Conservation (phyloP, 768 basidiomycete genomes). For the Trametes sanguinea region DNA sequence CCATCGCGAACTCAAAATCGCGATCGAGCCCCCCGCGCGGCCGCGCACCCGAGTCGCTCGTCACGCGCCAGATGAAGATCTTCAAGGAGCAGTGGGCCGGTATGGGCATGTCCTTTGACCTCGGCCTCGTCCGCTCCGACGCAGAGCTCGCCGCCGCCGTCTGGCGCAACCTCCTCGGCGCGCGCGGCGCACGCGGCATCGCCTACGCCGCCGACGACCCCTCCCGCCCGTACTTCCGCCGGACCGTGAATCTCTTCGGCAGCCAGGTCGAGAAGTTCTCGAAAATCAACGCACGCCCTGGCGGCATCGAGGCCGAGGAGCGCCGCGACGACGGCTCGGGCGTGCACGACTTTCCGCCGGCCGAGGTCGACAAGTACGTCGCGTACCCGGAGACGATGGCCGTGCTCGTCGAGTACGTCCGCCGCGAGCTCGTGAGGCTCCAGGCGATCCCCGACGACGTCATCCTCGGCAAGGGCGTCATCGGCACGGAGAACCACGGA, state of each 20-base stretch:
- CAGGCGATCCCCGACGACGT: slow-evolving; percentile 52
- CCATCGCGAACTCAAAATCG: slow-evolving; percentile 22
- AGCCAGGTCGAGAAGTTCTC: slow-evolving; percentile 62
- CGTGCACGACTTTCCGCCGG: slow-evolving; percentile 66
- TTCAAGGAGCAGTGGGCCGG: slow-evolving; percentile 93
- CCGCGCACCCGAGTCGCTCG: slow-evolving; percentile 73
- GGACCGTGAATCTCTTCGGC: slow-evolving; percentile 71
- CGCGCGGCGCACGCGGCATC: slow-evolving; percentile 76
- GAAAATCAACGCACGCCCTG: slow-evolving; percentile 44
- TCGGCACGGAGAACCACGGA: slow-evolving; percentile 37
- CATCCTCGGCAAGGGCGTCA: slow-evolving; percentile 35
- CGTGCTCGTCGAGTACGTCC: slow-evolving; percentile 63
- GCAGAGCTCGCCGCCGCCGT: slow-evolving; percentile 82
- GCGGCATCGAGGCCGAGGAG: slow-evolving; percentile 54
- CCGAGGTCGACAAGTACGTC: slow-evolving; percentile 67
- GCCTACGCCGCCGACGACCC: slow-evolving; percentile 30
- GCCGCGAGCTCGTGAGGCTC: slow-evolving; percentile 71
- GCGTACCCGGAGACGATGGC: slow-evolving; percentile 76
- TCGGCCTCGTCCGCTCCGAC: slow-evolving; percentile 75
- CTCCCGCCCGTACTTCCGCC: slow-evolving; percentile 45
- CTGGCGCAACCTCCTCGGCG: slow-evolving; percentile 91
- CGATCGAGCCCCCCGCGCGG: slow-evolving; percentile 25
- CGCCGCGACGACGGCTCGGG: slow-evolving; percentile 66
- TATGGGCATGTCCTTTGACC: slow-evolving; percentile 74
- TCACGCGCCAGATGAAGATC: slow-evolving; percentile 87